These are phyloP conservation scores for Akanthomyces uredinophilus DNA, from an alignment of 2,329 filamentous ascomycete genomes.

Conservation along the genomic window DNA sequence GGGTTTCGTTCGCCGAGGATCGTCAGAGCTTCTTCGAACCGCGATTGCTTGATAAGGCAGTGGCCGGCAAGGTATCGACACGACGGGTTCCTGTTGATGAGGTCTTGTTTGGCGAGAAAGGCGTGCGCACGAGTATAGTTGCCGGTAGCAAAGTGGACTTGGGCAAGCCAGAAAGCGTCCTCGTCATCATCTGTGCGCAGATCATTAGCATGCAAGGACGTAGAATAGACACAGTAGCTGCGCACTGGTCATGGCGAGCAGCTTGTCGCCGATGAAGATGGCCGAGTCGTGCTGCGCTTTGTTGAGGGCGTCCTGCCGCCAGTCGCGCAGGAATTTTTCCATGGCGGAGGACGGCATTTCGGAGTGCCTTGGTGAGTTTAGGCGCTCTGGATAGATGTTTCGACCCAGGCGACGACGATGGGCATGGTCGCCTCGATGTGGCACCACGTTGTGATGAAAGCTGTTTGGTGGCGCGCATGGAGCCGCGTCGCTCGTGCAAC, in stretches of 20 bases:
- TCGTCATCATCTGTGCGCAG: conserved; percentile 69
- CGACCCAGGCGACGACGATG: neutral
- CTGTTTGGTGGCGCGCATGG: conserved; percentile 4
- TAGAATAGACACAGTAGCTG: conserved; percentile 13
- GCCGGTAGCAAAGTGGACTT: conserved; percentile 91
- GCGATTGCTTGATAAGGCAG: conserved; percentile 87
- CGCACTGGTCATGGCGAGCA: conserved; percentile 87
- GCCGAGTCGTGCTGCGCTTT: conserved; percentile 95
- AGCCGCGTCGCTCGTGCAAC: neutral
- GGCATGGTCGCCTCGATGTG: neutral
- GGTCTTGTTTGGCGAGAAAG: conserved; percentile 77
- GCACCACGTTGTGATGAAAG: conserved; percentile 1
- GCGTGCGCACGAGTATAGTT: conserved; percentile 91
- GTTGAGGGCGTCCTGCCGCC: conserved; percentile 92
- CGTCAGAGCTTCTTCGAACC: conserved; percentile 81
- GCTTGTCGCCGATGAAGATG: conserved; percentile 95
- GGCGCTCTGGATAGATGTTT: neutral
- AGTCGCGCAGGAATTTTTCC: conserved; percentile 90
- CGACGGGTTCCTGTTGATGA: conserved; percentile 74
- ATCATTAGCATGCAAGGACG: neutral
- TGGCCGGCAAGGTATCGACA: conserved; percentile 91
- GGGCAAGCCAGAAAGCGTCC: conserved; percentile 96
- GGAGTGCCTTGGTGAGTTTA: neutral
- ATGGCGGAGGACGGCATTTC: conserved; percentile 41
- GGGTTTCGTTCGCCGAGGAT: conserved; percentile 91